Percentiles rank a stretch among this genome's conserved stretches.
These are phyloP conservation scores for Penicillium brasilianum DNA, from an alignment of 2,329 filamentous ascomycete species.

Conservation along the genomic window DNA sequence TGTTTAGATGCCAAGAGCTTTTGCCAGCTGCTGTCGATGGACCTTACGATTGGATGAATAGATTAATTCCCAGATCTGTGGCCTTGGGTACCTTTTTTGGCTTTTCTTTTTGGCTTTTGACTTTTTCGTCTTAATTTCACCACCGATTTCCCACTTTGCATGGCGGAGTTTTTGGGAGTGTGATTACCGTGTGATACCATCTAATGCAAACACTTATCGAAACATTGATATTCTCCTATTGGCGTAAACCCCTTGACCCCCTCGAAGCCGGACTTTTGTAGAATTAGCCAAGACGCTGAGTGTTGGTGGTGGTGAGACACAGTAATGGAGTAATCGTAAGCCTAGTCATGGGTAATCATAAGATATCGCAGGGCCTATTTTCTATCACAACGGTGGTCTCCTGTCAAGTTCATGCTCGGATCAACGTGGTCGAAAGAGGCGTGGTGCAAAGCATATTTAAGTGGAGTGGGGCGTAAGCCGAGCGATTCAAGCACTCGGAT, in stretches of 20 bases:
- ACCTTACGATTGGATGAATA: conserved; percentile 33
- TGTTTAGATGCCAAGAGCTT: conserved; percentile 38
- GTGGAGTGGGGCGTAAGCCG: conserved; percentile 14
- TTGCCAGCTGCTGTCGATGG: conserved; percentile 37
- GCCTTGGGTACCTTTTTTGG: conserved; percentile 1
- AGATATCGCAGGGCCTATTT: background rate
- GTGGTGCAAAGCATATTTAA: conserved; percentile 8
- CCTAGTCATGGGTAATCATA: background rate
- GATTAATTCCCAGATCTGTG: background rate
- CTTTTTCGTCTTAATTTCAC: background rate
- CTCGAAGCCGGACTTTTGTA: background rate
- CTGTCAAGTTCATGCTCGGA: background rate
- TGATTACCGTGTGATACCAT: conserved; percentile 23
- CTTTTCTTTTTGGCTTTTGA: background rate
- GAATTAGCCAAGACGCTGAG: background rate
- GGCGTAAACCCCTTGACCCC: background rate
- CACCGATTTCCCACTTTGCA: conserved; percentile 16
- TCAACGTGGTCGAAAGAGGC: conserved; percentile 11
- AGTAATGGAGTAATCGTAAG: background rate
- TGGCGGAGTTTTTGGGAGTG: conserved; percentile 25
- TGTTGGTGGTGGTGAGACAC: background rate
- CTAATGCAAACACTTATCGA: background rate
- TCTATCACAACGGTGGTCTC: background rate
- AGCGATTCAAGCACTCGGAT: conserved; percentile 17
- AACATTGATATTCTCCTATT: background rate